Evolutionary conservation across 1,284 basidiomycete genomes (phyloP).

Genomic region (Tilletia setariae): DNA sequence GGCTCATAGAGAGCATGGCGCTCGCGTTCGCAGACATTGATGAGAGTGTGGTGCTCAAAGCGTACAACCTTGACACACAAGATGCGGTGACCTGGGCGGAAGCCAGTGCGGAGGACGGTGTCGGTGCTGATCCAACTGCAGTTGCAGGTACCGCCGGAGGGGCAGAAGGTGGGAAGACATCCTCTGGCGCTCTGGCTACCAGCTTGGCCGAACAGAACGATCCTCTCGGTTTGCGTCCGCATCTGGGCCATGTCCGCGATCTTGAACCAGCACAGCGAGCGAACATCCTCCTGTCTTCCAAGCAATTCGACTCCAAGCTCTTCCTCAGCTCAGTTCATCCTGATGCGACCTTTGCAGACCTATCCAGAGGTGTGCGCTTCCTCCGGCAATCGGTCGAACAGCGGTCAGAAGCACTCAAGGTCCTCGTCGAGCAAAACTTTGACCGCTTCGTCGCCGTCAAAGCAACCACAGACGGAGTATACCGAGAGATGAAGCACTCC

Average conservation of each 20-base stretch:
- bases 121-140: background rate
- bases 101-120: slow-evolving; percentile 10
- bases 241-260: slow-evolving; percentile 56
- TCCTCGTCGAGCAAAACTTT: slow-evolving; percentile 96
- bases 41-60: slow-evolving; percentile 35
- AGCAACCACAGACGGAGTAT: slow-evolving; percentile 86
- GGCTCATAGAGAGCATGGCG: background rate
- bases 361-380: slow-evolving; percentile 58
- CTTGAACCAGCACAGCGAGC: slow-evolving; percentile 31
- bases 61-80: slow-evolving; percentile 44
- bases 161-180: background rate
- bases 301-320: slow-evolving; percentile 90
- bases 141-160: background rate
- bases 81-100: slow-evolving; percentile 38
- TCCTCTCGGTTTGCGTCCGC: slow-evolving; percentile 51
- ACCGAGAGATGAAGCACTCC: slow-evolving; percentile 72
- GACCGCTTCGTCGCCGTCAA: slow-evolving; percentile 97
- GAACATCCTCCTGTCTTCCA: slow-evolving; percentile 63
- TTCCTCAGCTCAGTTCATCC: slow-evolving; percentile 91
- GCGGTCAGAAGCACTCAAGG: slow-evolving; percentile 82
- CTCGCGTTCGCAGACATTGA: slow-evolving; percentile 24
- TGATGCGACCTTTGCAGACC: slow-evolving; percentile 90
- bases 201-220: slow-evolving; percentile 45
- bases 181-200: slow-evolving; percentile 2
- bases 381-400: slow-evolving; percentile 46